Evolutionary conservation across 768 basidiomycete species (phyloP).

Genomic region (Aureoboletus auriporus): DNA sequence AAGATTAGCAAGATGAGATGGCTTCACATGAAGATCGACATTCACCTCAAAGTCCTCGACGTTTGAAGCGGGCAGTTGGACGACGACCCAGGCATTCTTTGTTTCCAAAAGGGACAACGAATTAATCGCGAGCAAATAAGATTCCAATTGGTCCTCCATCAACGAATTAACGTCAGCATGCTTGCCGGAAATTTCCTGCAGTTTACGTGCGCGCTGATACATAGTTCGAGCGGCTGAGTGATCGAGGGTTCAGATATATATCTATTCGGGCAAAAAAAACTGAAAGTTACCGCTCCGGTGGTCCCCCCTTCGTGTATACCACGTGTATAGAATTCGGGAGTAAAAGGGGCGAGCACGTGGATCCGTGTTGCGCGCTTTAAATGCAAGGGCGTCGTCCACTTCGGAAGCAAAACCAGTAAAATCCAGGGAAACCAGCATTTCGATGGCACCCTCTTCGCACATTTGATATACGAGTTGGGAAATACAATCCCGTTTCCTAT

Average conservation of each 20-base stretch:
- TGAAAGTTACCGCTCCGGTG: conserved; percentile 78
- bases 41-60: conserved; percentile 44
- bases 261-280: conserved; percentile 1
- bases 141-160: conserved; percentile 71
- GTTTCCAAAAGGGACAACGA: conserved; percentile 78
- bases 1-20: conserved; percentile 14
- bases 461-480: conserved; percentile 83
- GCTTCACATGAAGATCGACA: conserved; percentile 16
- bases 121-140: conserved; percentile 85
- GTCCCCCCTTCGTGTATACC: conserved; percentile 84
- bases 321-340: conserved; percentile 89
- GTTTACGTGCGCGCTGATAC: conserved; percentile 86
- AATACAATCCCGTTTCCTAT: conserved; percentile 78
- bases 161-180: conserved; percentile 37
- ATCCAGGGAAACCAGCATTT: conserved; percentile 73
- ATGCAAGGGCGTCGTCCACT: conserved; percentile 83
- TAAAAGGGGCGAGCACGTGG: conserved; percentile 83
- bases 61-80: conserved; percentile 51
- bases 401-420: conserved; percentile 83
- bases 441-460: conserved; percentile 86
- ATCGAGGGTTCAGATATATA: conserved; percentile 25
- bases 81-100: conserved; percentile 79
- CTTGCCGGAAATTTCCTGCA: conserved; percentile 44
- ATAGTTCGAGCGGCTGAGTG: conserved; percentile 79
- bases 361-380: conserved; percentile 92